These are phyloP conservation scores for Penicillium janthinellum DNA, from an alignment of 2,329 filamentous ascomycete genomes.

Conservation along the genomic window DNA sequence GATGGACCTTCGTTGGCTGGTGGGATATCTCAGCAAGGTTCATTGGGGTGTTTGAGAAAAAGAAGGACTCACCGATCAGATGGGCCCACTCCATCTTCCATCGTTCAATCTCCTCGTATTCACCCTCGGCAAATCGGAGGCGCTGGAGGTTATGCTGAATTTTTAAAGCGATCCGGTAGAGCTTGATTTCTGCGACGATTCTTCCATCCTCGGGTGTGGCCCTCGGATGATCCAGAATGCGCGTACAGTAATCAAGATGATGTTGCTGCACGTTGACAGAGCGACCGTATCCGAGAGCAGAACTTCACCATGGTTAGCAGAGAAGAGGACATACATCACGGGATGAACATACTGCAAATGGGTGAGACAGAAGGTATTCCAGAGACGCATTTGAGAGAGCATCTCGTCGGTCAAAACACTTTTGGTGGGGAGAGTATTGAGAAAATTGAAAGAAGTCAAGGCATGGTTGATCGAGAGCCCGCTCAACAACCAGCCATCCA, in stretches of 20 bases:
- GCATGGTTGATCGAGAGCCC: slow-evolving; percentile 41
- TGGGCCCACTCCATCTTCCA: slow-evolving; percentile 41
- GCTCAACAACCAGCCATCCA: slow-evolving; percentile 42
- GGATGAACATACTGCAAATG: slow-evolving; percentile 34
- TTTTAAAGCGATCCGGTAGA: slow-evolving; percentile 33
- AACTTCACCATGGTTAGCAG: slow-evolving; percentile 22
- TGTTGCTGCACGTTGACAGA: slow-evolving; percentile 33
- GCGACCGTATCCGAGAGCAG: slow-evolving; percentile 36
- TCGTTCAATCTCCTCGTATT: slow-evolving; percentile 38
- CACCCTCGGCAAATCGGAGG: slow-evolving; percentile 29
- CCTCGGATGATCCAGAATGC: slow-evolving; percentile 33
- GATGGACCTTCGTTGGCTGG: slow-evolving; percentile 32
- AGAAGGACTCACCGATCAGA: slow-evolving; percentile 29
- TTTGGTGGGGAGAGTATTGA: slow-evolving; percentile 23
- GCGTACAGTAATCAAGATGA: slow-evolving; percentile 35
- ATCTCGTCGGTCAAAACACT: slow-evolving; percentile 32
- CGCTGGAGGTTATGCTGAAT: slow-evolving; percentile 31
- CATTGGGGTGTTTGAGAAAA: neutral
- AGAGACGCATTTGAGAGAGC: slow-evolving; percentile 34
- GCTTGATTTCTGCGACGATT: slow-evolving; percentile 37
- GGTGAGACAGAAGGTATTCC: slow-evolving; percentile 38
- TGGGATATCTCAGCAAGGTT: slow-evolving; percentile 4
- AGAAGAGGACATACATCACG: neutral
- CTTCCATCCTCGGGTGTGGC: slow-evolving; percentile 35
- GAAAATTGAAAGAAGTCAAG: slow-evolving; percentile 24